phyloP scores from a whole-genome alignment of 257 asterid species.

The Jasminum sambac region DNA sequence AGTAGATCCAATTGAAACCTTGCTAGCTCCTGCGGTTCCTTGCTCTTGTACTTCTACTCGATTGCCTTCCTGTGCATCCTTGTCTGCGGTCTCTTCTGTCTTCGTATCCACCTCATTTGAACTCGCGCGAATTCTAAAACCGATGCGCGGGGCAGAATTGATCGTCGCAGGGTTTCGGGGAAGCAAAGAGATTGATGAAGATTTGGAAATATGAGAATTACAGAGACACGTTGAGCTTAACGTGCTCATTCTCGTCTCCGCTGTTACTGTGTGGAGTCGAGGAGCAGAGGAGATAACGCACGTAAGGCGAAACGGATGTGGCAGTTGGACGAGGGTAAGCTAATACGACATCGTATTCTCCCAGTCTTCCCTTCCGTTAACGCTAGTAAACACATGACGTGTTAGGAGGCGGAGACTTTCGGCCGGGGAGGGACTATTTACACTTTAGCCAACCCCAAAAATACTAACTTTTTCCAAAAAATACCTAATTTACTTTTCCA shows the following conservation, averaged over 20 bases:
- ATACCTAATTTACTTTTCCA: too few species aligned
- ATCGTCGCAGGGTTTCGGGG: constrained; percentile 24
- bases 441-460: too few species aligned
- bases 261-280: background rate
- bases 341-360: too few species aligned
- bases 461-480: too few species aligned
- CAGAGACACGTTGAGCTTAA: constrained; percentile 41
- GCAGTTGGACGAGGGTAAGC: too few species aligned
- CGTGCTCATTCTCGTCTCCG: constrained; percentile 35
- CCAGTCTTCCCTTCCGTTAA: too few species aligned
- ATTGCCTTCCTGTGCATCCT: constrained; percentile 30
- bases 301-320: too few species aligned
- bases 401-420: too few species aligned
- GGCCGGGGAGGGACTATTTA: too few species aligned
- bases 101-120: constrained; percentile 51
- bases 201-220: constrained; percentile 27
- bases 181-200: constrained; percentile 10
- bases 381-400: too few species aligned
- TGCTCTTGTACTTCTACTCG: constrained; percentile 18
- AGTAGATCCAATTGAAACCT: constrained; percentile 34
- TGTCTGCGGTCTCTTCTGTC: constrained; percentile 27
- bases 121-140: constrained; percentile 45
- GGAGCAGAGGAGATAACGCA: constrained; percentile 33
- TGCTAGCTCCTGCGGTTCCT: constrained; percentile 27
- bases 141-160: constrained; percentile 20